These are phyloP conservation scores for Carex myosuroides DNA, from an alignment of 176 grass and related monocot genomes.

Conservation along the genomic window DNA sequence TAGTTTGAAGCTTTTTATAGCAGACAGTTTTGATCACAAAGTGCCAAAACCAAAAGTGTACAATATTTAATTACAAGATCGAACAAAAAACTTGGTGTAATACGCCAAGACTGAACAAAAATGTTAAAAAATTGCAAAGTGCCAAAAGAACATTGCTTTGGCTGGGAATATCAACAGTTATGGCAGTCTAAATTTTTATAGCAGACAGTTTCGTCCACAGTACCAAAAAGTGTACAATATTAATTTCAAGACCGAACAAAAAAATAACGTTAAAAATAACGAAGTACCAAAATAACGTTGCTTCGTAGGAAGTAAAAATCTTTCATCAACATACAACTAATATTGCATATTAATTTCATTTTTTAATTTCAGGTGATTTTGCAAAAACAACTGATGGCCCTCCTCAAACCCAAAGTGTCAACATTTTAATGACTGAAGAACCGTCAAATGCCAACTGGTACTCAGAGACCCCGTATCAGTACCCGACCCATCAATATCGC, in stretches of 20 bases:
- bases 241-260: no score
- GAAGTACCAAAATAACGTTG: neutral
- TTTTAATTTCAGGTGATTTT: constrained; percentile 16
- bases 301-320: neutral
- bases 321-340: neutral
- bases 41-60: neutral
- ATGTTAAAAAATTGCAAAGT: neutral
- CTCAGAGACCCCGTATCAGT: constrained; percentile 35
- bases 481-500: constrained; percentile 18
- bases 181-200: neutral
- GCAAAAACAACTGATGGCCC: constrained; percentile 13
- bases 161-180: neutral
- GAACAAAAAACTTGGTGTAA: neutral
- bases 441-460: constrained; percentile 27
- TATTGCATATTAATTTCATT: neutral
- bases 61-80: neutral
- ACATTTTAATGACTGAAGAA: constrained; percentile 51
- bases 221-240: no score
- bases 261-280: neutral
- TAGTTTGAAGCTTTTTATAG: neutral
- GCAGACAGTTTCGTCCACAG: no score
- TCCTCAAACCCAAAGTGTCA: constrained; percentile 31
- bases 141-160: neutral
- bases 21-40: neutral
- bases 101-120: neutral